These are phyloP conservation scores for Eucalyptus sideroxylon DNA, from an alignment of 345 rosid genomes.

Conservation along the genomic window DNA sequence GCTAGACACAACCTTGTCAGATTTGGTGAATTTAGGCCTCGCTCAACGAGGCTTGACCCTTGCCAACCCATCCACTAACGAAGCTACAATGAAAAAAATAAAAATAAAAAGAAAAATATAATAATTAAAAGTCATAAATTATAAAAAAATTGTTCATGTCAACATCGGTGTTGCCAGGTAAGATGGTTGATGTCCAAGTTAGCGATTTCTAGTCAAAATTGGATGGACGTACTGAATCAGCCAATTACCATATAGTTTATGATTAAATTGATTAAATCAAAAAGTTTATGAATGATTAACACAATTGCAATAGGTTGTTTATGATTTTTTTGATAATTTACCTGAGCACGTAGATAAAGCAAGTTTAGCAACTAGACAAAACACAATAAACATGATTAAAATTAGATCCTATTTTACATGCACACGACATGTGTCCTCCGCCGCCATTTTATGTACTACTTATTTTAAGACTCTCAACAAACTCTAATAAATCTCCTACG, in stretches of 20 bases:
- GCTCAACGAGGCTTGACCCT: background rate
- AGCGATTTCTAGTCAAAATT: background rate
- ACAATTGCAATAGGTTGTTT: background rate
- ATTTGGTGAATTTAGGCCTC: background rate
- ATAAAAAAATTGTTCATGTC: background rate
- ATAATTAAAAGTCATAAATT: no score
- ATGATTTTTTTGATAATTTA: no score
- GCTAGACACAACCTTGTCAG: background rate
- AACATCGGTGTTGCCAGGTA: rapidly evolving
- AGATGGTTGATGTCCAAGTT: rapidly evolving
- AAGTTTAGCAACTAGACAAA: background rate
- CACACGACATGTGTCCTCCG: background rate
- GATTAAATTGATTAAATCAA: background rate
- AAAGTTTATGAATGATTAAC: no score
- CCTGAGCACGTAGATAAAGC: rapidly evolving
- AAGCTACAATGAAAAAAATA: no score
- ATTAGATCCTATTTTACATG: background rate
- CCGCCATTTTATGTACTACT: background rate
- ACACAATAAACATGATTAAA: background rate
- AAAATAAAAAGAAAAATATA: no score
- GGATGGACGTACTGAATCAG: rapidly evolving
- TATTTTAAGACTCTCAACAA: background rate
- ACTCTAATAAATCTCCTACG: background rate
- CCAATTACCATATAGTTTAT: no score
- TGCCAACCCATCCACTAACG: background rate